Base-by-base conservation (phyloP, 2,329 filamentous ascomycete genomes). In the Thielaviopsis punctulata region DNA sequence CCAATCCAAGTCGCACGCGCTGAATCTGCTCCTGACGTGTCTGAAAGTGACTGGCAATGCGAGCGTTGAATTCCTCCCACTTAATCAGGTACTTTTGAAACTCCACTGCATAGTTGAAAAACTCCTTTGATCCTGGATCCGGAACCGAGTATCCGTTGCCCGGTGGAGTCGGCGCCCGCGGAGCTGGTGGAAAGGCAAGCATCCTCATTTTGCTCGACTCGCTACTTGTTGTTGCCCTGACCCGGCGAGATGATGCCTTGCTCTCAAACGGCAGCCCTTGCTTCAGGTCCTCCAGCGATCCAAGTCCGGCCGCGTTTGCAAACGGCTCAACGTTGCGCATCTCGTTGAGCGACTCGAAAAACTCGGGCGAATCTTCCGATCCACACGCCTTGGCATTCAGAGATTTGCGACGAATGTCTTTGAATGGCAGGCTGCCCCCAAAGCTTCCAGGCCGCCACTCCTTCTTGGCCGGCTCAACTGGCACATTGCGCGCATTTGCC, bases 361-460 rank as follows among this genome's bases (percentile, higher is more conserved):
- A 75, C 55, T 76, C 72, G 15, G 76, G 73, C 18, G 64, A 73
- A 56, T 79, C 74, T 57, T 79, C 74, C 1, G 75, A 77, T 18
- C 75, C 74, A 4, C 43, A 47, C 30, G 43, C n/a, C 24, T 54
- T 54, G 21, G 18, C 25, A 15, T 48, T 49, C 13, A 58, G 30
- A n/a, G 49, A 36, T 56, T 18, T 44, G 12, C 49, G 44, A 8
- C 36, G 52, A 18, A 39, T 33, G 8, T 25, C 45, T 8, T 49
- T 36, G 19, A 12, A 44, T 25, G 15, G 12, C 23, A 10, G 48
- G 44, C 43, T 47, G 9, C 51, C 33, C 2, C 43, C 51, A 3
- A 67, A 62, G 52, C 76, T 65, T 3, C 75, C 75, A 2, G 75
- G 67, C 45, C 76, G 67, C 77, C 77, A 80, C 54, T 80, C 76